Evolutionary conservation across 225 moss, liverwort and hornwort species (phyloP), one percentile per base, ranked within the genome.

Genomic region (Polytrichum formosum): DNA sequence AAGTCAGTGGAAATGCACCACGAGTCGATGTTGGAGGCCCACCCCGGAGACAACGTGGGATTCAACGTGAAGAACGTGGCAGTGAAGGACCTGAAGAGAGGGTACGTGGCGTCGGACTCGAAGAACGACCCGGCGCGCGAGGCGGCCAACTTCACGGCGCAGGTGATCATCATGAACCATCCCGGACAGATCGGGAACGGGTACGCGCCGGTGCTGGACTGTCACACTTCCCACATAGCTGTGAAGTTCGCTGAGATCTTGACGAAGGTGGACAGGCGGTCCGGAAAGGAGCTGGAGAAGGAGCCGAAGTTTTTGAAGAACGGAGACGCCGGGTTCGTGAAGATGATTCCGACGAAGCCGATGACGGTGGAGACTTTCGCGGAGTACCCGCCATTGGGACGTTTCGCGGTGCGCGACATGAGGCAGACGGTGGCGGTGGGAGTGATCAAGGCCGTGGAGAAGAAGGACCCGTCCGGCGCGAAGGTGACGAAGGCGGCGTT

Each of bases 161-260:
- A 87, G 80, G 85, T 88, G 6, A 88, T 88, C 80, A 85, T 88
- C 85, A 88, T 84, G 88, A 85, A 88, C 77, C 88, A 88, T 78
- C 85, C 84, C 0, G 88, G 88, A 4, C 88, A 88, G 78, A 84
- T 88, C 72, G 85, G 84, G 0, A 85, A 88, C 67, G 82, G 85
- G 25, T 88, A 88, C 56, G 87, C 84, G 1, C 87, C 84, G 2
- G 81, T 86, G 68, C 75, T 86, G 33, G 86, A 86, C 4, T 86
- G 86, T 73, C 86, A 86, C 83, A 86, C 86, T 0, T 86, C 83
- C 0, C 83, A 83, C 75, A 86, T 83, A n/a, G 86, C 86, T 0
- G 80, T 86, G 67, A 86, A 86, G 83, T 80, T 86, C 10, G 18
- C 82, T 0, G 86, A 86, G 80, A 86, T 86, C 1, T 5, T 80